Evolutionary conservation across 2,329 filamentous ascomycete species (phyloP).

Genomic region (Apiospora kogelbergensis): DNA sequence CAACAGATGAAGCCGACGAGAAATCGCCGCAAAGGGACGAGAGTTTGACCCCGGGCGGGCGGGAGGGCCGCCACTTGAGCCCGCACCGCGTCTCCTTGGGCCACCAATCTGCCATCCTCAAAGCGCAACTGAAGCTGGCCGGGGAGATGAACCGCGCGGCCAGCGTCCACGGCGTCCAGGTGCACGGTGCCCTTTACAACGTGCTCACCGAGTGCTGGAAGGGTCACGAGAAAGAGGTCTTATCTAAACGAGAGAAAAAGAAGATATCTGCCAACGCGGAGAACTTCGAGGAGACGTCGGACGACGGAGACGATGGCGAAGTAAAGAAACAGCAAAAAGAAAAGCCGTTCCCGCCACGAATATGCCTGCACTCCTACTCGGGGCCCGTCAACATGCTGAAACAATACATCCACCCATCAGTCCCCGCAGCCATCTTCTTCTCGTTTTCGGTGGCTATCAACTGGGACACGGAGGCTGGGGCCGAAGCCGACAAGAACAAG

Average conservation of each 20-base stretch:
- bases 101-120: slow-evolving; percentile 68
- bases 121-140: slow-evolving; percentile 69
- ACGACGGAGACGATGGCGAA: slow-evolving; percentile 33
- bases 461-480: slow-evolving; percentile 46
- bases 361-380: slow-evolving; percentile 94
- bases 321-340: slow-evolving; percentile 21
- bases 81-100: slow-evolving; percentile 65
- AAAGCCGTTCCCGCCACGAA: slow-evolving; percentile 77
- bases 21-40: slow-evolving; percentile 55
- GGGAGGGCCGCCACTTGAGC: slow-evolving; percentile 68
- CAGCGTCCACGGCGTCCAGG: slow-evolving; percentile 73
- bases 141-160: slow-evolving; percentile 65
- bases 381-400: slow-evolving; percentile 72
- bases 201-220: slow-evolving; percentile 66
- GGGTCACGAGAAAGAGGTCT: slow-evolving; percentile 63
- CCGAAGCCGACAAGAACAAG: slow-evolving; percentile 41
- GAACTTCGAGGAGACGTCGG: slow-evolving; percentile 41
- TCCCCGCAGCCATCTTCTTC: slow-evolving; percentile 79
- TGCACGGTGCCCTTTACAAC: slow-evolving; percentile 70
- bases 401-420: slow-evolving; percentile 72
- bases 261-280: slow-evolving; percentile 48
- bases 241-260: slow-evolving; percentile 59
- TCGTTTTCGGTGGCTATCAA: slow-evolving; percentile 89
- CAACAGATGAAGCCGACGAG: slow-evolving; percentile 37
- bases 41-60: slow-evolving; percentile 64